phyloP scores from a whole-genome alignment of 2,329 filamentous ascomycete species.

The Chaetomiaceae sp. region DNA sequence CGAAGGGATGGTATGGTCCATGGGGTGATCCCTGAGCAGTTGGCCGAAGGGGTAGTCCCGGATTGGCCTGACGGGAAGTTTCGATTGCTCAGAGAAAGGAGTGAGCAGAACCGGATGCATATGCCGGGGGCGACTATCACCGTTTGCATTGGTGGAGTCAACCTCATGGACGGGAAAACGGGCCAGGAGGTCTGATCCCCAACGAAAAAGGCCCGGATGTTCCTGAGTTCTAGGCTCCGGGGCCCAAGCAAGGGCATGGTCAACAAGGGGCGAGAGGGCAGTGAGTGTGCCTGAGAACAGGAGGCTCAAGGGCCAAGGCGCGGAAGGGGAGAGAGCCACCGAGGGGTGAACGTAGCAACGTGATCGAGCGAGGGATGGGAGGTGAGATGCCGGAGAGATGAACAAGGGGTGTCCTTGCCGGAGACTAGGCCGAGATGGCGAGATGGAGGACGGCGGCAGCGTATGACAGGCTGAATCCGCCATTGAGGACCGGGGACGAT shows the following conservation, averaged over 20 bases:
- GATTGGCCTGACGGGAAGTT: slow-evolving; percentile 30
- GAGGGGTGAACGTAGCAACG: slow-evolving; percentile 24
- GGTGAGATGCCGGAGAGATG: slow-evolving; percentile 11
- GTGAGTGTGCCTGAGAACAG: slow-evolving; percentile 18
- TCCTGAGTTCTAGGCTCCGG: slow-evolving; percentile 2
- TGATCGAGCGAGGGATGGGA: slow-evolving; percentile 15
- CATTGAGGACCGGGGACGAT: slow-evolving; percentile 16
- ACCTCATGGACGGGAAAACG: slow-evolving; percentile 27
- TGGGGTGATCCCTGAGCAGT: slow-evolving; percentile 32
- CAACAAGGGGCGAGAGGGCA: slow-evolving; percentile 22
- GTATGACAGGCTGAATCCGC: slow-evolving; percentile 22
- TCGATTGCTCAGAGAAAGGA: slow-evolving; percentile 34
- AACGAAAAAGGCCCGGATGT: slow-evolving; percentile 14
- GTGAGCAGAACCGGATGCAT: slow-evolving; percentile 33
- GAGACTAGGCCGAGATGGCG: slow-evolving; percentile 22
- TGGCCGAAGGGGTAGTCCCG: slow-evolving; percentile 26
- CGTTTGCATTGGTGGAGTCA: slow-evolving; percentile 35
- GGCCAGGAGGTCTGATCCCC: slow-evolving; percentile 23
- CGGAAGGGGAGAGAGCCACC: slow-evolving; percentile 13
- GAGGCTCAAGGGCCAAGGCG: slow-evolving; percentile 25
- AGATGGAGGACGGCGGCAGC: slow-evolving; percentile 19
- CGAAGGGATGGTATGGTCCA: slow-evolving; percentile 27
- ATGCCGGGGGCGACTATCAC: slow-evolving; percentile 38
- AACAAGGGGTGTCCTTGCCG: slow-evolving; percentile 14
- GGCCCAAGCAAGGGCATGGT: slow-evolving; percentile 13